Evolutionary conservation across 2,329 filamentous ascomycete species (phyloP).

Genomic region (Tolypocladium amazonense): DNA sequence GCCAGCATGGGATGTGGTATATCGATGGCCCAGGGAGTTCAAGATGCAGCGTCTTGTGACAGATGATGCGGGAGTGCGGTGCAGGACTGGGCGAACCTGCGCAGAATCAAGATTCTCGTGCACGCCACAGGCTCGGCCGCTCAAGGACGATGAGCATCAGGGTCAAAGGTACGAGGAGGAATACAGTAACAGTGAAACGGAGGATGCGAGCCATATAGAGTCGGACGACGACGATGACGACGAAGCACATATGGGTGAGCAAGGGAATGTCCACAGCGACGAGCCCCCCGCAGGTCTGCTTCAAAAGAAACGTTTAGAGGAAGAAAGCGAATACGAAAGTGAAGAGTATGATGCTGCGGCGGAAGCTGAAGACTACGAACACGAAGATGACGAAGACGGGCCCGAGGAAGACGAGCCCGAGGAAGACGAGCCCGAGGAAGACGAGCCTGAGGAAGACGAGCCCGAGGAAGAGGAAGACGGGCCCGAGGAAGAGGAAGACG

Average conservation of each 20-base stretch:
- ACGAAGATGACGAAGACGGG: no score
- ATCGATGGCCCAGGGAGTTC: no score
- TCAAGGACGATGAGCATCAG: constrained; percentile 12
- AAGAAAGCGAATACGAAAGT: not conserved
- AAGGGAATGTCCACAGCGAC: not conserved
- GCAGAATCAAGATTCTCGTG: constrained; percentile 8
- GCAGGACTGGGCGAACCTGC: constrained; percentile 1
- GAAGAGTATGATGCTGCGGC: not conserved
- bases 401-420: not conserved
- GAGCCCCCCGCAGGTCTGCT: not conserved
- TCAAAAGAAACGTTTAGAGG: not conserved
- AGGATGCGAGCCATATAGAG: constrained; percentile 3
- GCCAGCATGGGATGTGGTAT: no score
- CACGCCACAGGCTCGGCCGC: constrained; percentile 9
- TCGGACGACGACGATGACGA: constrained; percentile 8
- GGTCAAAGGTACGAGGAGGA: constrained; percentile 13
- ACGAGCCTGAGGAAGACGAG: no score
- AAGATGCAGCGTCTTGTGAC: no score
- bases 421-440: not conserved
- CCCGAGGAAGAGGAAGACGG: not conserved
- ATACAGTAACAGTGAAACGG: not conserved
- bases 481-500: no score
- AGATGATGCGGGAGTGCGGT: no score
- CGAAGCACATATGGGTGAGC: no score
- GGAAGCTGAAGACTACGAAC: no score